Evolutionary conservation across 1,284 basidiomycete species (phyloP).

Genomic region (Sporisorium scitamineum): DNA sequence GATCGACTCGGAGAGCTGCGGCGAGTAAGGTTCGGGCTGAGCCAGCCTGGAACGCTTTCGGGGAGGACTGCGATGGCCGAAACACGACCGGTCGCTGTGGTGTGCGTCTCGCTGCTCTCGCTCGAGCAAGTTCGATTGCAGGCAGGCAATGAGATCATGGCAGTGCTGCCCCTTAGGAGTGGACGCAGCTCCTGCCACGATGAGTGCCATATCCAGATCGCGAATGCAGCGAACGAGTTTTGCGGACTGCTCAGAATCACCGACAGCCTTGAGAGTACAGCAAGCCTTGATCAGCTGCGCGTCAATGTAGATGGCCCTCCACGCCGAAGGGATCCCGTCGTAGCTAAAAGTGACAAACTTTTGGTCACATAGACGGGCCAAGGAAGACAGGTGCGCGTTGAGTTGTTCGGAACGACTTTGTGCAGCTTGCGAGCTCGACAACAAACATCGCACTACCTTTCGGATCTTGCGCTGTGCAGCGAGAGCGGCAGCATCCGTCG

Average conservation of each 20-base stretch:
- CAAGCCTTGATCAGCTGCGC: slow-evolving; percentile 36
- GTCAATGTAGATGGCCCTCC: slow-evolving; percentile 72
- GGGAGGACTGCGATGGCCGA: neutral
- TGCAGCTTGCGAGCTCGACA: neutral
- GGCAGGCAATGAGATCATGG: slow-evolving; percentile 68
- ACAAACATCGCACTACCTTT: neutral
- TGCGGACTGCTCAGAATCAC: neutral
- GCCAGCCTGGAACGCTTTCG: slow-evolving; percentile 8
- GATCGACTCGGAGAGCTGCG: neutral
- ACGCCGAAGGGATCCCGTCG: slow-evolving; percentile 67
- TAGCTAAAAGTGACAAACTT: slow-evolving; percentile 71
- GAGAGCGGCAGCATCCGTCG: neutral
- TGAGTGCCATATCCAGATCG: slow-evolving; percentile 81
- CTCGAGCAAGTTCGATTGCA: slow-evolving; percentile 36
- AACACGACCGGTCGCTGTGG: neutral
- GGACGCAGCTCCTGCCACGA: slow-evolving; percentile 78
- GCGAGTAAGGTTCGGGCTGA: neutral
- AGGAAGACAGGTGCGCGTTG: slow-evolving; percentile 29
- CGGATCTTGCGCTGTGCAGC: slow-evolving; percentile 7
- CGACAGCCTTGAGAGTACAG: slow-evolving; percentile 2
- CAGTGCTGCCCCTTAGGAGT: slow-evolving; percentile 32
- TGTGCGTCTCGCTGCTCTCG: neutral
- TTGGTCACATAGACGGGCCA: slow-evolving; percentile 70
- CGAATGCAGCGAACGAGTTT: slow-evolving; percentile 69
- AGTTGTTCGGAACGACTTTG: neutral